Conservation (phyloP, 805 yeast genomes). For the Metschnikowia similis region DNA sequence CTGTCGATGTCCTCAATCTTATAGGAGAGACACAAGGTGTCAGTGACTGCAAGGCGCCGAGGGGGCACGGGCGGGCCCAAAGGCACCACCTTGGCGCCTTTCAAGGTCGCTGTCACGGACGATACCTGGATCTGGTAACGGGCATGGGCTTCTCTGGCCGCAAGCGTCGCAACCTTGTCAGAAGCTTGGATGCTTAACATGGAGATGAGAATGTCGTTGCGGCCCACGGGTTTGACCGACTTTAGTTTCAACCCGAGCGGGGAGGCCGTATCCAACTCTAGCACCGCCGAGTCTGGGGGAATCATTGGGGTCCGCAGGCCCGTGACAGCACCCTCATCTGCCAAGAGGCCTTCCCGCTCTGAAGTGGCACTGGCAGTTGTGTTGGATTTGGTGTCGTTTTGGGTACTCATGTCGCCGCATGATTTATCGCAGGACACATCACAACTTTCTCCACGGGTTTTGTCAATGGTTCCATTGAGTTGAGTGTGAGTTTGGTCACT, state of each 20-base stretch:
- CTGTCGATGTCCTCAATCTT: constrained; percentile 23
- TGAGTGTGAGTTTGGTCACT: too few species aligned
- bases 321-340: neutral
- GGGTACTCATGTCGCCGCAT: too few species aligned
- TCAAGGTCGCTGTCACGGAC: neutral
- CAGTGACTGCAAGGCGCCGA: constrained; percentile 6
- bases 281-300: neutral
- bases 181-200: constrained; percentile 47
- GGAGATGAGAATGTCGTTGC: constrained; percentile 41
- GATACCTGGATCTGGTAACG: neutral
- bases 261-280: constrained; percentile 26
- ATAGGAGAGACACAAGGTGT: constrained; percentile 11
- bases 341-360: neutral
- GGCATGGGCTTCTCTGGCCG: neutral
- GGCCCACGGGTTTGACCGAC: constrained; percentile 47
- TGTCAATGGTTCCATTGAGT: too few species aligned
- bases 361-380: too few species aligned
- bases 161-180: constrained; percentile 29
- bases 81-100: constrained; percentile 15
- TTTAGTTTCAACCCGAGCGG: constrained; percentile 44
- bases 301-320: neutral
- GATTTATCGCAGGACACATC: too few species aligned
- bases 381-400: too few species aligned
- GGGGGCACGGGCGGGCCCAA: constrained; percentile 13
- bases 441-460: too few species aligned